A percentile compares a stretch with the other conserved stretches of the same genome.
These are phyloP conservation scores for Leishmania arabica DNA, from an alignment of 208 protist genomes.

Conservation along the genomic window DNA sequence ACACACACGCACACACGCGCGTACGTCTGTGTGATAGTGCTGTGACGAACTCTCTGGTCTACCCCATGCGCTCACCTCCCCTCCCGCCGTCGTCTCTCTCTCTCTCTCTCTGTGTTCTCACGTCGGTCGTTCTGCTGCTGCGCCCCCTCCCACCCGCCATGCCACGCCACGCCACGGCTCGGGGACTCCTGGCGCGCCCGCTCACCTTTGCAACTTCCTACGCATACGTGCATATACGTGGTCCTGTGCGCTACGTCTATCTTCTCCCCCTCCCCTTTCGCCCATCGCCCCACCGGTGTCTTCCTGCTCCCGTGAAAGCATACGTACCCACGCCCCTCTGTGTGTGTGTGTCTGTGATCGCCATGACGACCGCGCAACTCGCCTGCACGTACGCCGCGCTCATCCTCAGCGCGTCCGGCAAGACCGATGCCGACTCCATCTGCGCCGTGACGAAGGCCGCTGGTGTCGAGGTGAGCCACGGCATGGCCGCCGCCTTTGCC, in stretches of 20 bases:
- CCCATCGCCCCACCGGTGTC: neutral
- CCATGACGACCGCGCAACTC: slow-evolving; percentile 70
- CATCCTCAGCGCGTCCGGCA: slow-evolving; percentile 92
- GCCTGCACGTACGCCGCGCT: slow-evolving; percentile 96
- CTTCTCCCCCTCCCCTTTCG: neutral
- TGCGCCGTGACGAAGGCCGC: slow-evolving; percentile 75
- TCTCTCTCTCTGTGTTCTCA: neutral
- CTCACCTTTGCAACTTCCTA: neutral
- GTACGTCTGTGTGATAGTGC: neutral
- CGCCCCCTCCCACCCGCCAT: too few species aligned
- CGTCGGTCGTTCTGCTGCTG: neutral
- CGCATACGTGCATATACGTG: neutral
- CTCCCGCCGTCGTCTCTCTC: neutral
- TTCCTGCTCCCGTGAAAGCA: neutral
- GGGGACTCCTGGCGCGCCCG: neutral
- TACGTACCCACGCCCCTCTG: neutral
- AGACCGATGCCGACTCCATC: slow-evolving; percentile 71
- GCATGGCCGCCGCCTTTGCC: slow-evolving; percentile 78
- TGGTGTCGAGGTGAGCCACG: slow-evolving; percentile 70
- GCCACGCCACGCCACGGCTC: too few species aligned
- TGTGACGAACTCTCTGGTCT: neutral
- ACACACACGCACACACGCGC: neutral
- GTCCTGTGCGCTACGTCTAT: neutral
- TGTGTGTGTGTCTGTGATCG: neutral
- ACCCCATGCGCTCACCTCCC: neutral